Percentiles rank a stretch among this genome's conserved stretches.
phyloP scores from a whole-genome alignment of 192 early-diverging fungal genomes.

The Bifiguratus adelaidae region DNA sequence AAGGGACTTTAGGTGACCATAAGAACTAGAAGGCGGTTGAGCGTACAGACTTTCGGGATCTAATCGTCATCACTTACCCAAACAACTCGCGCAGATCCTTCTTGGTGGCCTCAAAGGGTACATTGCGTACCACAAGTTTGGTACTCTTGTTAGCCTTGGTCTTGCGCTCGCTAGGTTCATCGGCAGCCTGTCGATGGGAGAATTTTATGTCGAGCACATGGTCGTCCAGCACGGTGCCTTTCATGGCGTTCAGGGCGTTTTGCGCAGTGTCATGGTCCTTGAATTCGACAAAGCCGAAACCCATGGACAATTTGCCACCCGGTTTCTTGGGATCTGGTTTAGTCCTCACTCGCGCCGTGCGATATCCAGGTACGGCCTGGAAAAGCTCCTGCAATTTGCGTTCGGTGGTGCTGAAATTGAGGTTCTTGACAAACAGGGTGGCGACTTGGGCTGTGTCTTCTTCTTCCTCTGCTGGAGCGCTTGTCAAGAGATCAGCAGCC shows the following conservation, averaged over 20 bases:
- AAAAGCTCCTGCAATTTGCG: slow-evolving; percentile 67
- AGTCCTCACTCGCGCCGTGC: slow-evolving; percentile 69
- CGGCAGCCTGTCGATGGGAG: slow-evolving; percentile 53
- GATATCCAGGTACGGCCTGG: slow-evolving; percentile 60
- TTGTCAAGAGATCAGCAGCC: slow-evolving; percentile 19
- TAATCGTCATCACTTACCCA: slow-evolving; percentile 28
- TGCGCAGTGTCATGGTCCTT: slow-evolving; percentile 66
- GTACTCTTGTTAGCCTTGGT: slow-evolving; percentile 53
- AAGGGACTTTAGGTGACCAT: slow-evolving; percentile 91
- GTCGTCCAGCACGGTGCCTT: slow-evolving; percentile 73
- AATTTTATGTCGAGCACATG: slow-evolving; percentile 87
- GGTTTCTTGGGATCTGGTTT: slow-evolving; percentile 83
- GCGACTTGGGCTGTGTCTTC: slow-evolving; percentile 46
- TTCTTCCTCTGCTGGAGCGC: slow-evolving; percentile 28
- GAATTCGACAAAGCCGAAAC: slow-evolving; percentile 97
- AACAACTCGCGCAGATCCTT: slow-evolving; percentile 84
- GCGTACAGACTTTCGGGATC: slow-evolving; percentile 1
- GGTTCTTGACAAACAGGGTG: slow-evolving; percentile 94
- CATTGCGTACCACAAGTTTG: slow-evolving; percentile 88
- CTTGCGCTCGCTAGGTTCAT: slow-evolving; percentile 21
- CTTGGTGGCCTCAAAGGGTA: slow-evolving; percentile 94
- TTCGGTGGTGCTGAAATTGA: slow-evolving; percentile 86
- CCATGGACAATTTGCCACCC: slow-evolving; percentile 76
- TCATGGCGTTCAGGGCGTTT: slow-evolving; percentile 79
- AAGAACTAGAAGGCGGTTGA: slow-evolving; percentile 42